A percentile compares a stretch with the other conserved stretches of the same genome.
Evolutionary conservation across 352 stramenopile species (phyloP).

Genomic region (Phytophthora capsici): DNA sequence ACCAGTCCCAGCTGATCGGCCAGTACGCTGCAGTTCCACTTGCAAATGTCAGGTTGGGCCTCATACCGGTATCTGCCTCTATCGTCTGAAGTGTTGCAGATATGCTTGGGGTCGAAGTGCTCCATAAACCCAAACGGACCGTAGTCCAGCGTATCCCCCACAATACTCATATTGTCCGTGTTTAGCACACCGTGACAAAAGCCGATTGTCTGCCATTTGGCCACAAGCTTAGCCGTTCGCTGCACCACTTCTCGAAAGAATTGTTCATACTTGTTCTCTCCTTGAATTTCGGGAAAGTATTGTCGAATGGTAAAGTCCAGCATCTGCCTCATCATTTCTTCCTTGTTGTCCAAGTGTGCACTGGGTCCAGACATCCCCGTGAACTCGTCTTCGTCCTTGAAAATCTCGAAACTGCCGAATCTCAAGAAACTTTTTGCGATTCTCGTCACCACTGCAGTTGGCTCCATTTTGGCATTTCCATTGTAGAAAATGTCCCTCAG

Average conservation of each 20-base stretch:
- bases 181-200: conserved; percentile 94
- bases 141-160: conserved; percentile 93
- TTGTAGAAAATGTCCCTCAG: conserved; percentile 91
- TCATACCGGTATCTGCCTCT: conserved; percentile 84
- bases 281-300: conserved; percentile 62
- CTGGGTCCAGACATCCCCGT: conserved; percentile 77
- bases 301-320: conserved; percentile 81
- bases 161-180: conserved; percentile 93
- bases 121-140: conserved; percentile 95
- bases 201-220: conserved; percentile 84
- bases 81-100: conserved; percentile 88
- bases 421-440: conserved; percentile 94
- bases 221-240: conserved; percentile 83
- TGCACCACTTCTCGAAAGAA: conserved; percentile 75
- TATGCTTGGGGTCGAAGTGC: conserved; percentile 83
- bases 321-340: conserved; percentile 74
- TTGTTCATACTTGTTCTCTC: conserved; percentile 36
- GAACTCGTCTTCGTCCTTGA: conserved; percentile 77
- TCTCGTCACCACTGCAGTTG: conserved; percentile 84
- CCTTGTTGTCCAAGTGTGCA: conserved; percentile 66
- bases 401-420: conserved; percentile 97
- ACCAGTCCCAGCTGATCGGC: conserved; percentile 71
- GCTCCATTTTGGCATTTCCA: conserved; percentile 83
- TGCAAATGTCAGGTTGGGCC: conserved; percentile 84
- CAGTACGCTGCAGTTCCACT: conserved; percentile 83